Base-by-base conservation (phyloP, 257 asterid genomes). In the Cruciata laevipes region DNA sequence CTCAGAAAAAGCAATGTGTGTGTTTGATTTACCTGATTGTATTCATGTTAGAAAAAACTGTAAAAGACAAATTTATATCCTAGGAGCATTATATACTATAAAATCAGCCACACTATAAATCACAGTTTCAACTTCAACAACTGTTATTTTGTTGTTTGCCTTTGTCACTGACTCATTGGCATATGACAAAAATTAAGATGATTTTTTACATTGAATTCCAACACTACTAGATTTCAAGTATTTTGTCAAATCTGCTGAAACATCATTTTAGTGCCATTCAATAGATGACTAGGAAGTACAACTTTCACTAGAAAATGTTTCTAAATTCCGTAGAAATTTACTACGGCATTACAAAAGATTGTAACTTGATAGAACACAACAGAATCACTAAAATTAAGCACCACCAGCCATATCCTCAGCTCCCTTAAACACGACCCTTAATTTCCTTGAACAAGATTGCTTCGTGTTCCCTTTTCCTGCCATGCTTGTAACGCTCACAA, bases 361-460 rank as follows among this genome's bases (percentile, higher is more conserved):
- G 24, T 16, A 27, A 20, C 65, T n/a, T 31, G 24, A 31, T 61
- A 1, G 24, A 61, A 31, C 9, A 16, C 65, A 58, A 57, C 23
- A 14, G 27, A 57, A 47, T 63, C 23, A 35, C 49, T 32, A 52
- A 25, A 42, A 27, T 80, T 76, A 89, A 25, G 90, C 96, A 40
- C 95, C 96, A 53, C 95, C 89, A 65, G 95, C 97, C 90, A 84
- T 85, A 68, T 86, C 96, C 66, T 84, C 87, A 1, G 79, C 55
- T 59, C 92, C 98, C 74, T 74, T 87, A 81, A 90, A 94, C n/a
- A n/a, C n/a, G n/a, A n/a, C n/a, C n/a, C n/a, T n/a, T n/a, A n/a
- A n/a, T n/a, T n/a, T n/a, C n/a, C 91, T 83, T 76, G 88, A 73
- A 76, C 91, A 88, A 1, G 98, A 87, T 72, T 89, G 99, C 78